phyloP scores from a whole-genome alignment of 192 early-diverging fungal genomes.

The Haplosporangium gracile region DNA sequence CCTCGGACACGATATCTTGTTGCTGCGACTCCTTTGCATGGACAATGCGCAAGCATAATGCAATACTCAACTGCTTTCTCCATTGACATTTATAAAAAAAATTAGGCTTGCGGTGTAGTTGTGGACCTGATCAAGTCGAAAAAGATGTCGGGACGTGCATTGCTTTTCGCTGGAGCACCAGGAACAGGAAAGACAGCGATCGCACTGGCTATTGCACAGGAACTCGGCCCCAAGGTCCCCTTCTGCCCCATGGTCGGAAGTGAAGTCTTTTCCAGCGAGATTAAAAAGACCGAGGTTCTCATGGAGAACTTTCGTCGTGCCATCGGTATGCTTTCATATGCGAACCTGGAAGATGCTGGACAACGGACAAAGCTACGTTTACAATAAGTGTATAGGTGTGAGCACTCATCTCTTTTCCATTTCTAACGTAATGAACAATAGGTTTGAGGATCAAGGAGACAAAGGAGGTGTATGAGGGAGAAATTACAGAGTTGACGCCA shows the following conservation, averaged over 20 bases:
- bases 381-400: too few species aligned
- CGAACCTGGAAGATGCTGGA: neutral
- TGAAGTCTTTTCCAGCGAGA: slow-evolving; percentile 97
- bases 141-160: slow-evolving; percentile 97
- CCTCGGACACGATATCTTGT: neutral
- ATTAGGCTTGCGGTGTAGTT: slow-evolving; percentile 90
- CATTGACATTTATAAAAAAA: neutral
- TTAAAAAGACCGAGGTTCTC: slow-evolving; percentile 99
- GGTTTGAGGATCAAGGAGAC: slow-evolving; percentile 97
- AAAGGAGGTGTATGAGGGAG: slow-evolving; percentile 99
- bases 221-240: slow-evolving; percentile 98
- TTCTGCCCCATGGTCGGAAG: slow-evolving; percentile 99
- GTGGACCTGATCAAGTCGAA: slow-evolving; percentile 96
- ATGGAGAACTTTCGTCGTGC: slow-evolving; percentile 99
- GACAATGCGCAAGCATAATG: neutral
- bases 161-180: slow-evolving; percentile 95
- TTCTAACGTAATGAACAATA: slow-evolving; percentile 18
- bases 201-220: slow-evolving; percentile 96
- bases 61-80: neutral
- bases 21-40: neutral
- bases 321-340: slow-evolving; percentile 71
- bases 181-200: slow-evolving; percentile 99
- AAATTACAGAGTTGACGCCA: slow-evolving; percentile 96
- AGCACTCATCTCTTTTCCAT: too few species aligned
- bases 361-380: too few species aligned